A percentile compares a stretch with the other conserved stretches of the same genome.
phyloP scores from a whole-genome alignment of 257 asterid genomes.

The Plantago ovata region DNA sequence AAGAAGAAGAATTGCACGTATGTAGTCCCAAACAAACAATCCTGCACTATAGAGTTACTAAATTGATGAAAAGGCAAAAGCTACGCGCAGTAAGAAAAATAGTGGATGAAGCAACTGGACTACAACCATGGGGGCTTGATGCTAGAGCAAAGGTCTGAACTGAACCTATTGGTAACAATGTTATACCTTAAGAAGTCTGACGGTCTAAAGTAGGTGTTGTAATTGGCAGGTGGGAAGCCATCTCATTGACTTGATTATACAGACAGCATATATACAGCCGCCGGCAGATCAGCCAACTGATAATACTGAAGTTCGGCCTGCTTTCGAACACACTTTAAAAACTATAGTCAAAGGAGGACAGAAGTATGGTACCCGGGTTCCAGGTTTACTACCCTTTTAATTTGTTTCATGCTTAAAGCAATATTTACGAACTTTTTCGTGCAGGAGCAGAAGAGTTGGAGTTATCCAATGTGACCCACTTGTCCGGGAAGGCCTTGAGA shows the following conservation, averaged over 20 bases:
- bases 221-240: slow-evolving; percentile 79
- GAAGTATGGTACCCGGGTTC: slow-evolving; percentile 28
- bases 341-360: slow-evolving; percentile 54
- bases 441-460: slow-evolving; percentile 66
- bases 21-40: slow-evolving; percentile 40
- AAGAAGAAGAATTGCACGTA: slow-evolving; percentile 36
- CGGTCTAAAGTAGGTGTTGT: slow-evolving; percentile 7
- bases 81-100: slow-evolving; percentile 66
- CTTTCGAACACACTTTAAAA: slow-evolving; percentile 66
- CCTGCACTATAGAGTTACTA: slow-evolving; percentile 47
- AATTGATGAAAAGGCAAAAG: slow-evolving; percentile 76
- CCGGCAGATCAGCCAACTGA: slow-evolving; percentile 60
- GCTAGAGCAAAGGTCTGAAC: slow-evolving; percentile 77
- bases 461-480: slow-evolving; percentile 80
- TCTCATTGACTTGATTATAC: slow-evolving; percentile 75
- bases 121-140: slow-evolving; percentile 76
- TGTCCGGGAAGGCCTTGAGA: slow-evolving; percentile 82
- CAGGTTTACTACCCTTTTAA: slow-evolving; percentile 8
- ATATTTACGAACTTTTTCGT: slow-evolving; percentile 27
- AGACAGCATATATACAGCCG: slow-evolving; percentile 83
- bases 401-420: slow-evolving; percentile 19
- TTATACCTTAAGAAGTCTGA: slow-evolving; percentile 15
- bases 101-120: slow-evolving; percentile 52
- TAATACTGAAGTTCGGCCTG: slow-evolving; percentile 82
- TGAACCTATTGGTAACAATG: slow-evolving; percentile 16